Conservation (phyloP, 75 land plant species). For the Sequoiadendron giganteum region DNA sequence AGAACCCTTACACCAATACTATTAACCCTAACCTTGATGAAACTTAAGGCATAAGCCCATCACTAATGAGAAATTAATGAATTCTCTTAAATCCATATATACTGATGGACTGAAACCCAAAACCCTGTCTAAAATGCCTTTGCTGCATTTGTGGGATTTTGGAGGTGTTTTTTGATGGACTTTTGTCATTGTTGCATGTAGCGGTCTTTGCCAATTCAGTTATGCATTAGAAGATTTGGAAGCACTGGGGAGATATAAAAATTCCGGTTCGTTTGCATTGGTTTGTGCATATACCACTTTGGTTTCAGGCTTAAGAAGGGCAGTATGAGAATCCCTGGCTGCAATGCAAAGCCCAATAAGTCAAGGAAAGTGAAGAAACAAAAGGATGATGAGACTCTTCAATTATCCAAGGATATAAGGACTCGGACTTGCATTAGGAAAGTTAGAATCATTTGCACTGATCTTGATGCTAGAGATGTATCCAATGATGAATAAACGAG, state of each 20-base stretch:
- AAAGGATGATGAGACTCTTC: neutral
- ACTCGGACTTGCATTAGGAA: neutral
- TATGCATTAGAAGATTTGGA: neutral
- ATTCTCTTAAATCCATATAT: neutral
- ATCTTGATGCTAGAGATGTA: slow-evolving; percentile 22
- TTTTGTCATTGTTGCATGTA: neutral
- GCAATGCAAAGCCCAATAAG: neutral
- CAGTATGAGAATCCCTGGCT: neutral
- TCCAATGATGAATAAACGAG: slow-evolving; percentile 14
- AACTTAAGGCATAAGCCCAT: too few species aligned
- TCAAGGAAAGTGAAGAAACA: neutral
- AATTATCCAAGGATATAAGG: neutral
- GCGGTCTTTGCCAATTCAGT: neutral
- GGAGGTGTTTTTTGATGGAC: neutral
- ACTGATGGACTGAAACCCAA: neutral
- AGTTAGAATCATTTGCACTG: slow-evolving; percentile 14
- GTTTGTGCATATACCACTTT: neutral
- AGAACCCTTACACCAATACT: too few species aligned
- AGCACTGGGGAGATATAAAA: neutral
- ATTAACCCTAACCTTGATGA: too few species aligned
- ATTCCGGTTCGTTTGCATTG: neutral
- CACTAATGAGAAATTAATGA: neutral
- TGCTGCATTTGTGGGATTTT: neutral
- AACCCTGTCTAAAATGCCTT: neutral
- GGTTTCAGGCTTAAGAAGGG: neutral